These are phyloP conservation scores for Batkoa obscura DNA, from an alignment of 371 early-diverging fungal genomes.

Conservation along the genomic window DNA sequence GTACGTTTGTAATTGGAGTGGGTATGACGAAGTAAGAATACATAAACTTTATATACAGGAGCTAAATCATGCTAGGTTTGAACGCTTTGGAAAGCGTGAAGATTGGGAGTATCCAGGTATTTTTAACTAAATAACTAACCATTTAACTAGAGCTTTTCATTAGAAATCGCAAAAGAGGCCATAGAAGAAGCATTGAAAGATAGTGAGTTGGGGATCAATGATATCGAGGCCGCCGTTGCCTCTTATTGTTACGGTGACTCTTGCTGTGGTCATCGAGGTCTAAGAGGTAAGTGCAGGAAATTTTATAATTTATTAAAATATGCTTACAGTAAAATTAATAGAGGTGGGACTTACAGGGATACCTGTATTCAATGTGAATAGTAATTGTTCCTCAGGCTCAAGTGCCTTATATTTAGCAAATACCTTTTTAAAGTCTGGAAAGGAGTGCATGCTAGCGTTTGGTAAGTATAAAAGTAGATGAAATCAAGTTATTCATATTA, in stretches of 20 bases:
- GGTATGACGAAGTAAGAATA: conserved; percentile 48
- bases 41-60: conserved; percentile 11
- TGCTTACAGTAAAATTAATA: not conserved
- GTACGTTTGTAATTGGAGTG: conserved; percentile 30
- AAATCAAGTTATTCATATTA: not conserved
- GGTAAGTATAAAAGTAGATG: not conserved
- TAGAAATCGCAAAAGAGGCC: conserved; percentile 53
- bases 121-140: not conserved
- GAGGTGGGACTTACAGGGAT: conserved; percentile 17
- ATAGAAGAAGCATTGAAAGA: conserved; percentile 53
- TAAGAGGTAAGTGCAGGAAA: not conserved
- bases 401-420: conserved; percentile 55
- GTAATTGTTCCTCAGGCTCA: conserved; percentile 63
- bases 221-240: conserved; percentile 26
- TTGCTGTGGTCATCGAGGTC: conserved; percentile 49
- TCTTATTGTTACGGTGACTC: conserved; percentile 48
- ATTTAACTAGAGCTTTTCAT: not conserved
- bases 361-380: conserved; percentile 50
- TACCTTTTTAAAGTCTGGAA: conserved; percentile 37
- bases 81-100: conserved; percentile 18
- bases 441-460: not conserved
- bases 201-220: conserved; percentile 39
- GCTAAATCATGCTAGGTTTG: conserved; percentile 6
- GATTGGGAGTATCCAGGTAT: conserved; percentile 34
- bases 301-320: not conserved